Conservation (phyloP, 1,284 basidiomycete species). For the Anthracocystis setariae region DNA sequence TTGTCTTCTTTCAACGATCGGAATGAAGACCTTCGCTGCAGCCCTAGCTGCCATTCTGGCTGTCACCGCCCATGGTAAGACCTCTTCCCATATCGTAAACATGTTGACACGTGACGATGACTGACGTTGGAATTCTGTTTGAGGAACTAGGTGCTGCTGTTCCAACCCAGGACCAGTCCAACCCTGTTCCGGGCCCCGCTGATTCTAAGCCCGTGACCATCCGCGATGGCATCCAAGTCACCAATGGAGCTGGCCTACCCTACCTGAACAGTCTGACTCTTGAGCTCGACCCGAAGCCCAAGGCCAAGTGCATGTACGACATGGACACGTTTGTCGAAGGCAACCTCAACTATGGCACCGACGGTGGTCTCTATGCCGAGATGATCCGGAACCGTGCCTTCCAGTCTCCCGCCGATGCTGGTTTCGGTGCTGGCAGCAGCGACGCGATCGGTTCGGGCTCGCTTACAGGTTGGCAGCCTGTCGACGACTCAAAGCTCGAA, state of each 20-base stretch:
- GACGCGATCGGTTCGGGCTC: constrained; percentile 44
- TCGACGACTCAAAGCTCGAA: constrained; percentile 27
- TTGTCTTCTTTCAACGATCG: neutral
- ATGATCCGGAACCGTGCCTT: constrained; percentile 58
- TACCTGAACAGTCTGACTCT: constrained; percentile 3
- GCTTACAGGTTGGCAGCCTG: constrained; percentile 36
- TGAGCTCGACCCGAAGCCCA: constrained; percentile 24
- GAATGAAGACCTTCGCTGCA: constrained; percentile 32
- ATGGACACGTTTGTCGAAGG: constrained; percentile 52
- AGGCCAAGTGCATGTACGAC: constrained; percentile 46
- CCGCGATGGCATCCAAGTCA: constrained; percentile 21
- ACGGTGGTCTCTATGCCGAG: constrained; percentile 57
- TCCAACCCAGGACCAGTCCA: neutral
- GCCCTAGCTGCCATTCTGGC: constrained; percentile 19
- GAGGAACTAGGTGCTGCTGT: constrained; percentile 16
- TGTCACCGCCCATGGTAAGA: constrained; percentile 22
- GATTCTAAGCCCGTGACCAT: neutral
- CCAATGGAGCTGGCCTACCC: constrained; percentile 13
- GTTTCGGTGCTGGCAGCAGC: constrained; percentile 19
- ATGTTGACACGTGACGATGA: constrained; percentile 13
- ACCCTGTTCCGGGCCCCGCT: neutral
- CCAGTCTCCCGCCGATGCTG: constrained; percentile 31
- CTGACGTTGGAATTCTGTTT: too few relatives aligned
- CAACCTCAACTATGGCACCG: constrained; percentile 54
- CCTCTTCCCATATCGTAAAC: neutral